phyloP scores from a whole-genome alignment of 2,329 filamentous ascomycete species.

The Hypoxylon rubiginosum region DNA sequence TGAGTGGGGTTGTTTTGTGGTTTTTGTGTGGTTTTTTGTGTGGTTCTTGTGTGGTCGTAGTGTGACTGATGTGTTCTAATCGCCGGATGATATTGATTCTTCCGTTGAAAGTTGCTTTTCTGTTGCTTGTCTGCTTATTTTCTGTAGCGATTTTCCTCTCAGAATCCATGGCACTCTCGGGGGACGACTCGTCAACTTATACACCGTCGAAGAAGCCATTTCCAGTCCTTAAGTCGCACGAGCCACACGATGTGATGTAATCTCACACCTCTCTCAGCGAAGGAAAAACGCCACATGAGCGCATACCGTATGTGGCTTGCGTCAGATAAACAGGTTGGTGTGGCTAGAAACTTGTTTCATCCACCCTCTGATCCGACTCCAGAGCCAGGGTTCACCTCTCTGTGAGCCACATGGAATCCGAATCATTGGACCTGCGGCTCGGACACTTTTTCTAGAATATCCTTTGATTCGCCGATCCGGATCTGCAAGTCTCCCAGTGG shows the following conservation, averaged over 20 bases:
- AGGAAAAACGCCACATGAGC: slow-evolving; percentile 24
- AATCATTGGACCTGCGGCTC: slow-evolving; percentile 15
- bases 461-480: slow-evolving; percentile 31
- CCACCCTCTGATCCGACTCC: slow-evolving; percentile 18
- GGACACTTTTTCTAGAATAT: slow-evolving; percentile 19
- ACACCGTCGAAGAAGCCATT: background rate
- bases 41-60: slow-evolving; percentile 16
- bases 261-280: slow-evolving; percentile 3
- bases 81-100: background rate
- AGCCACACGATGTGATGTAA: slow-evolving; percentile 37
- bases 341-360: slow-evolving; percentile 51
- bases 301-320: slow-evolving; percentile 39
- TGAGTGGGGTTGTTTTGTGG: slow-evolving; percentile 18
- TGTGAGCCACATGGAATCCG: slow-evolving; percentile 19
- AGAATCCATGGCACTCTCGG: no score
- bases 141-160: background rate
- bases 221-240: background rate
- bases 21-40: slow-evolving; percentile 21
- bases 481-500: slow-evolving; percentile 27
- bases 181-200: slow-evolving; percentile 7
- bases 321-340: slow-evolving; percentile 37
- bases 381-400: slow-evolving; percentile 13
- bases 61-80: slow-evolving; percentile 11
- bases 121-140: background rate
- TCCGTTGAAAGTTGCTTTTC: background rate